These are phyloP conservation scores for Boletellus emodensis DNA, from an alignment of 768 basidiomycete species.

Conservation along the genomic window DNA sequence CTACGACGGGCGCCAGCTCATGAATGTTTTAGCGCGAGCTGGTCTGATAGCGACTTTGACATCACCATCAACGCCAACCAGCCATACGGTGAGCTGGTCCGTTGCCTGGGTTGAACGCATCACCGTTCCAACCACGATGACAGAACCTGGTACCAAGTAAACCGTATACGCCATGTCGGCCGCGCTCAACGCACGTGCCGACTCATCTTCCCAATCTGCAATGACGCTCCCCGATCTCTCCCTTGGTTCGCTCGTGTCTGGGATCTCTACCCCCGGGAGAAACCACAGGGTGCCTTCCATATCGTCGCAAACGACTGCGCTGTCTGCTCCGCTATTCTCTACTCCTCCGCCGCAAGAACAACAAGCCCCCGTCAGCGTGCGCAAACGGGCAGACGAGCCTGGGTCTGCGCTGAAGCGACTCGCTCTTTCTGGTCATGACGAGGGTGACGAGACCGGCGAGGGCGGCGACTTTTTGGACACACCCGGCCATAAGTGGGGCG, in stretches of 20 bases:
- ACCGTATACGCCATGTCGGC: conserved; percentile 35
- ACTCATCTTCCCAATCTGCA: conserved; percentile 41
- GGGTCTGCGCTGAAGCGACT: conserved; percentile 40
- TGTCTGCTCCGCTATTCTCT: conserved; percentile 46
- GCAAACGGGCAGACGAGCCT: conserved; percentile 39
- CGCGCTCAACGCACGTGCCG: conserved; percentile 37
- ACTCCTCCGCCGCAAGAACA: conserved; percentile 48
- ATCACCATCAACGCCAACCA: not conserved
- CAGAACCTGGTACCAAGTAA: not conserved
- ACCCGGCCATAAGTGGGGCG: conserved; percentile 51
- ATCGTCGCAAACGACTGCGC: conserved; percentile 49
- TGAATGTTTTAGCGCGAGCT: not conserved
- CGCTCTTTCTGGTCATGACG: conserved; percentile 28
- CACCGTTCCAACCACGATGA: not conserved
- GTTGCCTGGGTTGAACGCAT: not conserved
- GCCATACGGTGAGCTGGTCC: conserved; percentile 7
- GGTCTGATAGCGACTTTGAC: not conserved
- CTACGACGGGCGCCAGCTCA: not conserved
- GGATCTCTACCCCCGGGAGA: conserved; percentile 50
- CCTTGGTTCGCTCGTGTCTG: conserved; percentile 51
- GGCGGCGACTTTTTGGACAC: conserved; percentile 51
- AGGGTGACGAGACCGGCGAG: conserved; percentile 36
- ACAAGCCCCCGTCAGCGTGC: conserved; percentile 25
- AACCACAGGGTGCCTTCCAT: conserved; percentile 44
- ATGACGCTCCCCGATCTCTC: conserved; percentile 57